phyloP scores from a whole-genome alignment of 208 protist species.

The Leishmania braziliensis region DNA sequence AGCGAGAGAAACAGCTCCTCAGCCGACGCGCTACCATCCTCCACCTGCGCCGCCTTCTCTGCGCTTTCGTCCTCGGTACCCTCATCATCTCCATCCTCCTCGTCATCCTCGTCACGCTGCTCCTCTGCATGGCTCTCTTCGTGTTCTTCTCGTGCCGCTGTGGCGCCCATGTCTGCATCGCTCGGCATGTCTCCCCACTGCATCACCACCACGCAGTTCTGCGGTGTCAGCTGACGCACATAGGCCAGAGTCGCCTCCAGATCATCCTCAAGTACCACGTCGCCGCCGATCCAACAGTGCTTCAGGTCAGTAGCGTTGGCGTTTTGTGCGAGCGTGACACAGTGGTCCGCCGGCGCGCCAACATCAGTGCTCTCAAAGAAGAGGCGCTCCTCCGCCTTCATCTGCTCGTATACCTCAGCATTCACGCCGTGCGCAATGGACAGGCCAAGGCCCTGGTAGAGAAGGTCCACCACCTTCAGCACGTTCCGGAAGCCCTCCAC shows the following conservation, averaged over 20 bases:
- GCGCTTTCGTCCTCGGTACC: background rate
- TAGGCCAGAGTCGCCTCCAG: slow-evolving; percentile 42
- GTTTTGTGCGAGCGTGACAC: slow-evolving; percentile 37
- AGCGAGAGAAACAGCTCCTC: slow-evolving; percentile 50
- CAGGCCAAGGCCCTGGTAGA: slow-evolving; percentile 73
- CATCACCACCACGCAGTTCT: slow-evolving; percentile 51
- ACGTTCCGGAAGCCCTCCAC: slow-evolving; percentile 49
- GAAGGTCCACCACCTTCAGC: slow-evolving; percentile 52
- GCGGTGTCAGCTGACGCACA: slow-evolving; percentile 55
- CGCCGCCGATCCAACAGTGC: slow-evolving; percentile 51
- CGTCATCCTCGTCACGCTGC: background rate
- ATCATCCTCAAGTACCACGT: slow-evolving; percentile 64
- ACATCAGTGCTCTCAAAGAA: slow-evolving; percentile 65
- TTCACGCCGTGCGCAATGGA: slow-evolving; percentile 50
- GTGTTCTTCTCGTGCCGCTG: background rate
- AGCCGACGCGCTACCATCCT: background rate
- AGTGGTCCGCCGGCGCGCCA: slow-evolving; percentile 38
- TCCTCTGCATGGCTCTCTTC: slow-evolving; percentile 1
- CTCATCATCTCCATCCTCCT: slow-evolving; percentile 1
- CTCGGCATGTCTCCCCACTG: slow-evolving; percentile 63
- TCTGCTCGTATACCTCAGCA: slow-evolving; percentile 52
- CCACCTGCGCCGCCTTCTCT: slow-evolving; percentile 8
- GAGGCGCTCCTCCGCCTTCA: slow-evolving; percentile 57
- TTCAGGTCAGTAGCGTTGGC: slow-evolving; percentile 48
- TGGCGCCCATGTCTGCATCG: background rate